These are phyloP conservation scores for Trichophaea hybrida DNA, from an alignment of 2,329 filamentous ascomycete genomes.

Conservation along the genomic window DNA sequence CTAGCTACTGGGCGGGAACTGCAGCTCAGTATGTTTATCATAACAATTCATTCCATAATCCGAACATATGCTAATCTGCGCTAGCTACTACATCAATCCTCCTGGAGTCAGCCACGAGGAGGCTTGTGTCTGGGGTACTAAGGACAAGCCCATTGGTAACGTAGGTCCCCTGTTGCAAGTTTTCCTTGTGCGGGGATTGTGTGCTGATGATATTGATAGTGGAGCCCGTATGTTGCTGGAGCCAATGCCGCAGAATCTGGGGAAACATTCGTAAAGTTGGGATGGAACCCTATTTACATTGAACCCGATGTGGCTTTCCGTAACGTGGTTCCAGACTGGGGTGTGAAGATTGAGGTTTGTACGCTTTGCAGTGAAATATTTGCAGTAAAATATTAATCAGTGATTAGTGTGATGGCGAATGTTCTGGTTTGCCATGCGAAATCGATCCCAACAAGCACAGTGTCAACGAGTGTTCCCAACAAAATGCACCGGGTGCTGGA, in stretches of 20 bases:
- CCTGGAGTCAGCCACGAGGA: conserved; percentile 47
- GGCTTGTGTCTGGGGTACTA: conserved; percentile 59
- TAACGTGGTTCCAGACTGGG: conserved; percentile 47
- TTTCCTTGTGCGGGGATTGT: not conserved
- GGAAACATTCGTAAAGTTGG: conserved; percentile 59
- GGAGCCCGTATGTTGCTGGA: conserved; percentile 62
- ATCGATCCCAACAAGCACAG: conserved; percentile 47
- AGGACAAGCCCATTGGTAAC: conserved; percentile 50
- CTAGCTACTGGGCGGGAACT: conserved; percentile 56
- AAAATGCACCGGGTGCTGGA: conserved; percentile 46
- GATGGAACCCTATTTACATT: conserved; percentile 61
- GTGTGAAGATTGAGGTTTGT: conserved; percentile 46
- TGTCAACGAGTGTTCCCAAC: conserved; percentile 37
- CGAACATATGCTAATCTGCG: conserved; percentile 19
- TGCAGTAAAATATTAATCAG: not conserved
- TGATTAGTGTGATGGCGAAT: conserved; percentile 44
- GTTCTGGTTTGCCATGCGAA: conserved; percentile 59
- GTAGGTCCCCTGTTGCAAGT: not conserved
- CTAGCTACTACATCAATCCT: conserved; percentile 62
- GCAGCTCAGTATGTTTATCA: conserved; percentile 52
- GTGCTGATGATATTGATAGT: conserved; percentile 30
- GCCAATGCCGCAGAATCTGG: conserved; percentile 54
- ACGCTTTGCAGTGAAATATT: not conserved
- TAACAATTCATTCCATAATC: not conserved
- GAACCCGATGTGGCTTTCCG: conserved; percentile 40